Conservation (phyloP, 768 basidiomycete species). For the Pisolithus microcarpus region DNA sequence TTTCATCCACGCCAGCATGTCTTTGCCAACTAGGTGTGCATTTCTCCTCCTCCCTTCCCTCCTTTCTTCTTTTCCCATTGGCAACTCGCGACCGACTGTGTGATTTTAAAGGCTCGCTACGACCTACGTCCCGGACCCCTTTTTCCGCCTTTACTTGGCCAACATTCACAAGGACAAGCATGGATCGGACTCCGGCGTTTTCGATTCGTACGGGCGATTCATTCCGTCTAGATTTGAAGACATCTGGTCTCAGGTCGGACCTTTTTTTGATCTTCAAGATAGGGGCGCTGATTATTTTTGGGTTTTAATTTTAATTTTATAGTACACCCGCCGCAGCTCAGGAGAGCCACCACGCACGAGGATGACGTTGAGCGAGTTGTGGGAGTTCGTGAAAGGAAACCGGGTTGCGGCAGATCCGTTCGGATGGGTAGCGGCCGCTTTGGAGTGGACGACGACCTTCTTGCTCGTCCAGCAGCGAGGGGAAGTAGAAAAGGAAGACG, state of each 20-base stretch:
- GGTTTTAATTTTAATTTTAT: background rate
- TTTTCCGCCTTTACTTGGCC: constrained; percentile 32
- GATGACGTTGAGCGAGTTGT: constrained; percentile 26
- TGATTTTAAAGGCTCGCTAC: constrained; percentile 10
- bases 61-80: background rate
- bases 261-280: background rate
- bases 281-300: background rate
- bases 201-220: constrained; percentile 37
- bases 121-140: constrained; percentile 33
- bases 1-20: constrained; percentile 30
- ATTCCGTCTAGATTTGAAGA: constrained; percentile 36
- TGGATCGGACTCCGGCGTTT: constrained; percentile 37
- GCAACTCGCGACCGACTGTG: background rate
- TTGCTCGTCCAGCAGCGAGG: constrained; percentile 35
- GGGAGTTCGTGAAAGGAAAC: constrained; percentile 24
- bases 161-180: constrained; percentile 35
- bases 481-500: constrained; percentile 34
- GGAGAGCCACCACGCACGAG: constrained; percentile 9
- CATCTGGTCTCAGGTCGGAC: constrained; percentile 34
- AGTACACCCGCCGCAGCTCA: constrained; percentile 12
- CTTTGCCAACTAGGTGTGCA: constrained; percentile 27
- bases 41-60: background rate
- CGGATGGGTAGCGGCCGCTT: constrained; percentile 29
- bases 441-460: constrained; percentile 35
- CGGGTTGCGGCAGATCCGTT: constrained; percentile 31